Percentiles rank a stretch among this genome's conserved stretches.
Evolutionary conservation across 1,284 basidiomycete species (phyloP).

Genomic region (Chalciporus sp.): DNA sequence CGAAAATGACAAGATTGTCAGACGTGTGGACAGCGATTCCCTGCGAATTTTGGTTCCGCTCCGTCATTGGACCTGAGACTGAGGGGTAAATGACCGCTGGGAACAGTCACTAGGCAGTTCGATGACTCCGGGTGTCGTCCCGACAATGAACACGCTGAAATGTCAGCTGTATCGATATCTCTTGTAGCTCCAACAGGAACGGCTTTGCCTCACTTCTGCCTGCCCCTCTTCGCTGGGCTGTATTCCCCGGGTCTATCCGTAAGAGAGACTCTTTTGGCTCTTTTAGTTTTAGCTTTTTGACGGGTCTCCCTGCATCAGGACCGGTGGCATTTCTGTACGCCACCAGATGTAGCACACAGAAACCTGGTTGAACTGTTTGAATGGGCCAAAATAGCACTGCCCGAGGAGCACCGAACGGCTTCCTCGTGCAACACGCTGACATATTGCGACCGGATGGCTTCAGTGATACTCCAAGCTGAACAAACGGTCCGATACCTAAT

Average conservation of each 20-base stretch:
- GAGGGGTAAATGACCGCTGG: slow-evolving; percentile 2
- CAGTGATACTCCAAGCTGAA: slow-evolving; percentile 25
- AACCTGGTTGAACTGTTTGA: slow-evolving; percentile 12
- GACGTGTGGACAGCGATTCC: slow-evolving; percentile 6
- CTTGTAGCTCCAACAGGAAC: slow-evolving; percentile 14
- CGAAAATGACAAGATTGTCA: slow-evolving; percentile 4
- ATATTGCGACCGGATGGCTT: slow-evolving; percentile 18
- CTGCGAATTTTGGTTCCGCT: slow-evolving; percentile 16
- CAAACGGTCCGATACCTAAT: slow-evolving; percentile 29
- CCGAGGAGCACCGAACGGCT: slow-evolving; percentile 35
- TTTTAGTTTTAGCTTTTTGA: slow-evolving; percentile 38
- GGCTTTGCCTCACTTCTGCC: slow-evolving; percentile 23
- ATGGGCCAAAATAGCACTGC: slow-evolving; percentile 30
- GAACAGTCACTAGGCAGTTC: slow-evolving; percentile 6
- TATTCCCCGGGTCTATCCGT: slow-evolving; percentile 21
- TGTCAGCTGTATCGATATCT: slow-evolving; percentile 13
- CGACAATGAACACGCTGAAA: slow-evolving; percentile 21
- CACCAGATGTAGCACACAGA: slow-evolving; percentile 24
- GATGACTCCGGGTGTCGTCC: slow-evolving; percentile 28
- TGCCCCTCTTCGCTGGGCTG: slow-evolving; percentile 21
- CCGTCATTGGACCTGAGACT: slow-evolving; percentile 4
- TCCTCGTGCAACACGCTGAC: slow-evolving; percentile 29
- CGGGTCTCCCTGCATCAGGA: slow-evolving; percentile 21
- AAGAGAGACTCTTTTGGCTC: slow-evolving; percentile 35
- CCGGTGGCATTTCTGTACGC: slow-evolving; percentile 18